phyloP scores from a whole-genome alignment of 495 filamentous ascomycete genomes.

The Glutinoglossum americanum region DNA sequence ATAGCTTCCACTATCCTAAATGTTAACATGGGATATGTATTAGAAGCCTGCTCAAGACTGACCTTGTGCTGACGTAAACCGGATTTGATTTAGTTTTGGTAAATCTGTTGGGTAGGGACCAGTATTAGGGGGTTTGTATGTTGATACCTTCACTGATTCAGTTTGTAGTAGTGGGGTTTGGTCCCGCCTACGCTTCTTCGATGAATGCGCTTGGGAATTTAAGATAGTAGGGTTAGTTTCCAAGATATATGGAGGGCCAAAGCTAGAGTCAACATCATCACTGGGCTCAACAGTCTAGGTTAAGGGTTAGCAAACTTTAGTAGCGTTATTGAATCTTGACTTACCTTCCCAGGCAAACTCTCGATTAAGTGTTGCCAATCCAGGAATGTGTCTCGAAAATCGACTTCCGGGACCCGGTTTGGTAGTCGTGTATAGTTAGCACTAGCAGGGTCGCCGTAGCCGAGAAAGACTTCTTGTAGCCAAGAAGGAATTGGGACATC shows the following conservation, averaged over 20 bases:
- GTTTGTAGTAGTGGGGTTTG: slow-evolving; percentile 43
- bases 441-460: slow-evolving; percentile 77
- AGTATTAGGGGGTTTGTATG: slow-evolving; percentile 75
- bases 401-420: slow-evolving; percentile 53
- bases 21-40: not conserved
- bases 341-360: slow-evolving; percentile 52
- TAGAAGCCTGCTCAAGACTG: not conserved
- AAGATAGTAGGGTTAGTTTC: slow-evolving; percentile 31
- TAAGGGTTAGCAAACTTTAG: slow-evolving; percentile 6
- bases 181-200: slow-evolving; percentile 65
- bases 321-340: not conserved
- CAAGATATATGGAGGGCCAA: slow-evolving; percentile 72
- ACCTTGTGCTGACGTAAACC: slow-evolving; percentile 69
- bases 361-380: slow-evolving; percentile 88
- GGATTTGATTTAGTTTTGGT: slow-evolving; percentile 60
- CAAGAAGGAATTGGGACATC: slow-evolving; percentile 74
- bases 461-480: slow-evolving; percentile 92
- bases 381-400: slow-evolving; percentile 85
- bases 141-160: slow-evolving; percentile 59
- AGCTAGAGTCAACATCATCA: slow-evolving; percentile 46
- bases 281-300: slow-evolving; percentile 46
- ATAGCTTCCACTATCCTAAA: slow-evolving; percentile 50
- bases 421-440: slow-evolving; percentile 70
- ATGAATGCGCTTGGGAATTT: slow-evolving; percentile 21
- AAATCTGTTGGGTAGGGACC: slow-evolving; percentile 83